phyloP scores from a whole-genome alignment of 1,284 basidiomycete species.

The Fomitiporia mediterranea region DNA sequence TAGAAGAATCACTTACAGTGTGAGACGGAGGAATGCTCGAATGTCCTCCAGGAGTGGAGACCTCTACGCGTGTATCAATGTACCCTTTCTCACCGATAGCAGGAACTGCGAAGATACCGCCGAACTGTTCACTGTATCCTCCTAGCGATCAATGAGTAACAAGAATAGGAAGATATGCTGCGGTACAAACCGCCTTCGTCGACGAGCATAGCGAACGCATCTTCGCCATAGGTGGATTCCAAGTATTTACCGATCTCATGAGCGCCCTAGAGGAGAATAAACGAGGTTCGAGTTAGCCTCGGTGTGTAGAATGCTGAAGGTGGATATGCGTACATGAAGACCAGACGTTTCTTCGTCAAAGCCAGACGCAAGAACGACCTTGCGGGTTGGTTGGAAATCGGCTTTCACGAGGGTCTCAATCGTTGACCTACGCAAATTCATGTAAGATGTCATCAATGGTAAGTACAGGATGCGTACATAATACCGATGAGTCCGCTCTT shows the following conservation, averaged over 20 bases:
- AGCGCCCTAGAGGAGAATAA: conserved; percentile 30
- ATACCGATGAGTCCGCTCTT: conserved; percentile 37
- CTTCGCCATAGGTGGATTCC: conserved; percentile 44
- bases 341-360: conserved; percentile 50
- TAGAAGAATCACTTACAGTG: conserved; percentile 25
- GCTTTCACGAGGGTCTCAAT: conserved; percentile 36
- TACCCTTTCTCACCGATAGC: conserved; percentile 47
- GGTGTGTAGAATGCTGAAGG: not conserved
- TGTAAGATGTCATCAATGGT: not conserved
- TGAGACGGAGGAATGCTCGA: conserved; percentile 38
- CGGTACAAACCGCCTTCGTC: conserved; percentile 36
- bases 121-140: conserved; percentile 23
- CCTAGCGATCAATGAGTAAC: conserved; percentile 16
- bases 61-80: conserved; percentile 37
- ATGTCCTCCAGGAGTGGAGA: conserved; percentile 43
- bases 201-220: conserved; percentile 50
- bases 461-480: conserved; percentile 24
- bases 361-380: conserved; percentile 43
- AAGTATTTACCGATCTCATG: conserved; percentile 33
- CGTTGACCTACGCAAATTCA: conserved; percentile 27
- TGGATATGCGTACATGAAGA: conserved; percentile 31
- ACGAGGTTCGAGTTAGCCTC: not conserved
- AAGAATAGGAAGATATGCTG: not conserved
- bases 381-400: conserved; percentile 35
- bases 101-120: conserved; percentile 32